Conservation (phyloP, 2,329 filamentous ascomycete species). For the Pseudogymnoascus sp. region DNA sequence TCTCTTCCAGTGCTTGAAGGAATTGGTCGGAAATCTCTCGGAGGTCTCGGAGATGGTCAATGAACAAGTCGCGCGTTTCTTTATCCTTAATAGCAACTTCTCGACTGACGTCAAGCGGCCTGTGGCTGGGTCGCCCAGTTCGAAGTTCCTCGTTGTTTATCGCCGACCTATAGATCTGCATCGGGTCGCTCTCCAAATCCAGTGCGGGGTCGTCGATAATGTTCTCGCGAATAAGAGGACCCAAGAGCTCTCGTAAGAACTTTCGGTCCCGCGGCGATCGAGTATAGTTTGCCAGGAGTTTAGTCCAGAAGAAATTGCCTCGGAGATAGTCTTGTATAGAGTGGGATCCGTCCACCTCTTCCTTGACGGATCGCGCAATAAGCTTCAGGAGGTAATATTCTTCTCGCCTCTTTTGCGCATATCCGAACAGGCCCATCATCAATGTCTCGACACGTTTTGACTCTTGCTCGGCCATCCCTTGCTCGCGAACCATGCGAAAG, state of each 20-base stretch:
- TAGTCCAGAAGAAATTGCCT: constrained; percentile 88
- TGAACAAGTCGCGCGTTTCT: constrained; percentile 86
- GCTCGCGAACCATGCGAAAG: constrained; percentile 75
- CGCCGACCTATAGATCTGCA: constrained; percentile 91
- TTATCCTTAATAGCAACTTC: constrained; percentile 94
- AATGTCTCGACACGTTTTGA: constrained; percentile 85
- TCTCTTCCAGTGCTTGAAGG: constrained; percentile 71
- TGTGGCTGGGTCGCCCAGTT: constrained; percentile 73
- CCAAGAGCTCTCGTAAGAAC: constrained; percentile 78
- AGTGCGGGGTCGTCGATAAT: constrained; percentile 86
- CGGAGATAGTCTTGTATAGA: constrained; percentile 77
- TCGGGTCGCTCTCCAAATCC: constrained; percentile 90
- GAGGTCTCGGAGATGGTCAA: constrained; percentile 87
- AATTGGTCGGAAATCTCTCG: constrained; percentile 92
- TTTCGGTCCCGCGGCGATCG: constrained; percentile 88
- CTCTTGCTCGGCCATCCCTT: constrained; percentile 82
- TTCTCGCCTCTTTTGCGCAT: constrained; percentile 91
- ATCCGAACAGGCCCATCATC: constrained; percentile 94
- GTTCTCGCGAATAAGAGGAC: constrained; percentile 78
- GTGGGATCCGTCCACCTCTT: constrained; percentile 69
- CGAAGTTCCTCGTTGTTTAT: constrained; percentile 97
- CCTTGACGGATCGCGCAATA: constrained; percentile 69
- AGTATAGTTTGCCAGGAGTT: constrained; percentile 77
- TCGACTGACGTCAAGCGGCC: constrained; percentile 75
- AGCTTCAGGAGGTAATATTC: constrained; percentile 95